Percentiles rank a stretch among this genome's conserved stretches.
Evolutionary conservation across 257 asterid species (phyloP).

Genomic region (Solanum corneliomulleri): DNA sequence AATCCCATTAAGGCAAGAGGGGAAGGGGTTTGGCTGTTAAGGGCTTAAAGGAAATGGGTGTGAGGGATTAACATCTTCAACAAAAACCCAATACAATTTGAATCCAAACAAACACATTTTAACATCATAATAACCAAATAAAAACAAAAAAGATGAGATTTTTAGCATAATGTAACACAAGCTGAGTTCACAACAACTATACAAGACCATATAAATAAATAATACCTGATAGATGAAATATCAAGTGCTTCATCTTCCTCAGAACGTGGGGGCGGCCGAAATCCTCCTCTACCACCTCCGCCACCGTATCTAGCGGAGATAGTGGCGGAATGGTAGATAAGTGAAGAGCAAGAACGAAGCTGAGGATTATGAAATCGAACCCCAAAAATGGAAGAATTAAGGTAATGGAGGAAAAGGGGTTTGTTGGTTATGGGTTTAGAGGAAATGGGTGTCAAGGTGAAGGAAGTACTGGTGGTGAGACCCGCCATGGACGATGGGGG

Average conservation of each 20-base stretch:
- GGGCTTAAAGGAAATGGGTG: slow-evolving; percentile 26
- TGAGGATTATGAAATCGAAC: slow-evolving; percentile 13
- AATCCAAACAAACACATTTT: not conserved
- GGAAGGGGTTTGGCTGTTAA: not conserved
- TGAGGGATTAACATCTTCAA: not conserved
- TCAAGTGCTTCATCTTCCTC: slow-evolving; percentile 65
- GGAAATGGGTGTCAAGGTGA: slow-evolving; percentile 40
- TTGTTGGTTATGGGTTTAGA: slow-evolving; percentile 11
- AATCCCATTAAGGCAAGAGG: slow-evolving; percentile 9
- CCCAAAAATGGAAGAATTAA: slow-evolving; percentile 18
- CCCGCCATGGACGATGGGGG: slow-evolving; percentile 62
- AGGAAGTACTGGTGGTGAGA: slow-evolving; percentile 43
- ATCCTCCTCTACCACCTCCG: slow-evolving; percentile 23
- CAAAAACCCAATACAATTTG: not conserved
- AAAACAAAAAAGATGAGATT: not conserved
- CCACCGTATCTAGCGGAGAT: slow-evolving; percentile 61
- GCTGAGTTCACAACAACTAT: not conserved
- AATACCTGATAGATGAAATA: slow-evolving; percentile 56
- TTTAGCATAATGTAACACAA: not conserved
- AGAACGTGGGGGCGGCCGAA: slow-evolving; percentile 23
- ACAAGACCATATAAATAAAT: not conserved
- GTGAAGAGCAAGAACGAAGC: slow-evolving; percentile 1
- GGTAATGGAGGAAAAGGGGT: slow-evolving; percentile 4
- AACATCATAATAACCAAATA: not conserved
- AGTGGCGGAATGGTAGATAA: slow-evolving; percentile 3